Percentiles rank a stretch among this genome's conserved stretches.
phyloP scores from a whole-genome alignment of 176 grass and related monocot genomes.

The Chloris gayana region DNA sequence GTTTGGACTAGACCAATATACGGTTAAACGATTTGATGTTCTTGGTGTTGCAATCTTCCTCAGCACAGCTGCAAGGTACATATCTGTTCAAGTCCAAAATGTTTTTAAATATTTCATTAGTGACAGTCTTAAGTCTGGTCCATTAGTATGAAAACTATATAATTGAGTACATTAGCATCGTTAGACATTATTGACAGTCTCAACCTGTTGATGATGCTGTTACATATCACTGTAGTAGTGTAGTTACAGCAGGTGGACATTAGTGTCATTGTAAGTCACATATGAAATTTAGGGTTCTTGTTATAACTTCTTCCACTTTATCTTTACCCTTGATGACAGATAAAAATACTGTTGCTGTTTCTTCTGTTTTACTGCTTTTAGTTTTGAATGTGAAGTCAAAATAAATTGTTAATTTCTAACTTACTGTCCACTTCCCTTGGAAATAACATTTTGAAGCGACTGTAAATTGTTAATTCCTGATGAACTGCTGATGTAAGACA shows the following conservation, averaged over 20 bases:
- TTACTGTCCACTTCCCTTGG: neutral
- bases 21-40: slow-evolving; percentile 87
- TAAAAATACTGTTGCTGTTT: neutral
- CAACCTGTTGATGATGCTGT: neutral
- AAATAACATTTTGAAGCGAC: neutral
- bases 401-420: neutral
- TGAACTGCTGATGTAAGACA: no score
- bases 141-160: neutral
- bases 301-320: neutral
- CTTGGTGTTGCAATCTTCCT: slow-evolving; percentile 87
- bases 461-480: no score
- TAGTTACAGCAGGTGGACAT: neutral
- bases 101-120: slow-evolving; percentile 7
- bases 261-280: neutral
- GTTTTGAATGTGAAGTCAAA: neutral
- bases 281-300: neutral
- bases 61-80: slow-evolving; percentile 80
- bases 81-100: neutral
- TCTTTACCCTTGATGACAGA: neutral
- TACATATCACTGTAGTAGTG: neutral
- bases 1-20: slow-evolving; percentile 74
- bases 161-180: no score
- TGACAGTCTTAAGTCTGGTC: neutral
- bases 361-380: neutral
- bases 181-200: no score